Conservation (phyloP, 1,139 yeast species). For the Blastobotrys serpentis region DNA sequence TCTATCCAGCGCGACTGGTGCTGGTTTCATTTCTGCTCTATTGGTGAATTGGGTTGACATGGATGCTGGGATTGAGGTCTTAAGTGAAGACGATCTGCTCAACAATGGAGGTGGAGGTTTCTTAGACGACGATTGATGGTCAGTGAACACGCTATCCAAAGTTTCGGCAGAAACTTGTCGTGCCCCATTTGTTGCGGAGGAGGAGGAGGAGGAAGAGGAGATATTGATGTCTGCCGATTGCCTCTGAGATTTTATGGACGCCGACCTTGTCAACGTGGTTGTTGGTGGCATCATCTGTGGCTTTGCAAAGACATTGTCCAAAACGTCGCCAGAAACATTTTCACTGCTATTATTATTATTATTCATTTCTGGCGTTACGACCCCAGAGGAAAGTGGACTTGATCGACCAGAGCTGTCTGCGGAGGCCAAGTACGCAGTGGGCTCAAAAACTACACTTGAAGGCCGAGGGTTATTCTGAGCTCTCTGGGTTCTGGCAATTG, state of each 20-base stretch:
- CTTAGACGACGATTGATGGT: neutral
- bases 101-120: neutral
- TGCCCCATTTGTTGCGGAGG: too few relatives aligned
- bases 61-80: slow-evolving; percentile 9
- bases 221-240: too few relatives aligned
- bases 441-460: neutral
- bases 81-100: slow-evolving; percentile 7
- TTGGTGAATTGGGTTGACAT: slow-evolving; percentile 9
- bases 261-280: neutral
- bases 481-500: neutral
- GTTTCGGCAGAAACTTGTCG: neutral
- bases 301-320: neutral
- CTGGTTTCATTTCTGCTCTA: neutral
- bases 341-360: neutral
- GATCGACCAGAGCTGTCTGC: neutral
- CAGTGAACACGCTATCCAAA: neutral
- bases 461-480: slow-evolving; percentile 3
- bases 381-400: neutral
- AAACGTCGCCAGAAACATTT: neutral
- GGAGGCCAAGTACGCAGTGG: neutral
- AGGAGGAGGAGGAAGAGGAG: too few relatives aligned
- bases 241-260: neutral
- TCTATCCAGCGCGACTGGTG: neutral
- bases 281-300: slow-evolving; percentile 1
- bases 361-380: too few relatives aligned